phyloP scores from a whole-genome alignment of 2,329 filamentous ascomycete genomes.

The Alternaria burnsii region DNA sequence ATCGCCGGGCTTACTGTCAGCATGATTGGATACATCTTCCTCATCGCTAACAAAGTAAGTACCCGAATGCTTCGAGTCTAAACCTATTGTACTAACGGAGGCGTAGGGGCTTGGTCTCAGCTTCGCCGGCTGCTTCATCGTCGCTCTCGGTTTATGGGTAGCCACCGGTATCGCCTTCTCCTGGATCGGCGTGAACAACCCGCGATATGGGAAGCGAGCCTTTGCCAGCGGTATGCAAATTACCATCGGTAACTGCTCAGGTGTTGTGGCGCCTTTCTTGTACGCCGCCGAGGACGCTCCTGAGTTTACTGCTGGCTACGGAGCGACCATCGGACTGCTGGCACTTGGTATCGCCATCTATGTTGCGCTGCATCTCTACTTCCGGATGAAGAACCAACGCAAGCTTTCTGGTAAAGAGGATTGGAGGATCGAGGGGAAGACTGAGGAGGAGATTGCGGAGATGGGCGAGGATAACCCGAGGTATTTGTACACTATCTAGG shows the following conservation, averaged over 20 bases:
- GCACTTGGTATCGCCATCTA: conserved; percentile 29
- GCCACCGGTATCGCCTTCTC: conserved; percentile 37
- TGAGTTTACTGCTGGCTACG: conserved; percentile 31
- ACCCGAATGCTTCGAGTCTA: too few relatives aligned
- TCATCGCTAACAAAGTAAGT: conserved; percentile 24
- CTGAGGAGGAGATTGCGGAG: conserved; percentile 35
- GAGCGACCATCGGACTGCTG: conserved; percentile 34
- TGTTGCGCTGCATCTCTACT: conserved; percentile 30
- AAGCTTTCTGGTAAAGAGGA: conserved; percentile 35
- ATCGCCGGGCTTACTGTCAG: conserved; percentile 46
- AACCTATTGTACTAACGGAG: background rate
- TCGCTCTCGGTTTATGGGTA: conserved; percentile 40
- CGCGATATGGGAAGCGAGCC: conserved; percentile 43
- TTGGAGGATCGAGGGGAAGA: conserved; percentile 35
- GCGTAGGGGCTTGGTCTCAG: conserved; percentile 23
- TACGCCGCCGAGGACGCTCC: conserved; percentile 25
- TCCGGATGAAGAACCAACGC: conserved; percentile 30
- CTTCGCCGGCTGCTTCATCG: conserved; percentile 40
- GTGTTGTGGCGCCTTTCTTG: conserved; percentile 38
- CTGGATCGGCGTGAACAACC: conserved; percentile 42
- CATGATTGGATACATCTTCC: conserved; percentile 60
- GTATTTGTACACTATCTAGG: conserved; percentile 35
- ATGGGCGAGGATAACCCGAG: conserved; percentile 39
- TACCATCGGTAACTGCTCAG: conserved; percentile 48
- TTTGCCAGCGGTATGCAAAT: conserved; percentile 47